Conservation (phyloP, 2,329 filamentous ascomycete species). For the Saccharata proteae region DNA sequence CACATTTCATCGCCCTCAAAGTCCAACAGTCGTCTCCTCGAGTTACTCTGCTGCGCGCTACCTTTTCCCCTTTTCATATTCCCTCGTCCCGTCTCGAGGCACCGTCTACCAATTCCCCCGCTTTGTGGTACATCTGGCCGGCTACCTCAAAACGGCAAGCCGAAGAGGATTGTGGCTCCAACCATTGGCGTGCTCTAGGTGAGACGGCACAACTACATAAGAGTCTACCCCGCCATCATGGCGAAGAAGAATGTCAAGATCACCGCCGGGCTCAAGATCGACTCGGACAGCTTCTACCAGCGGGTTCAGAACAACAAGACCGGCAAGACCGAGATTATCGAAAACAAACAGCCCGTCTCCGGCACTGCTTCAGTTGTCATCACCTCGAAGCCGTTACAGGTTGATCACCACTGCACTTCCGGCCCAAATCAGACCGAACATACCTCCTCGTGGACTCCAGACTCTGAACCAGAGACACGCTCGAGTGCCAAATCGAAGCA, state of each 20-base stretch:
- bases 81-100: too few species aligned
- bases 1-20: too few species aligned
- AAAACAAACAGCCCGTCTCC: slow-evolving; percentile 21
- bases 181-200: too few species aligned
- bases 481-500: slow-evolving; percentile 5
- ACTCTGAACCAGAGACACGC: slow-evolving; percentile 5
- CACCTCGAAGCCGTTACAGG: slow-evolving; percentile 25
- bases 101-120: too few species aligned
- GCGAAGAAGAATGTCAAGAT: slow-evolving; percentile 9
- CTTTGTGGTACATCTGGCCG: too few species aligned
- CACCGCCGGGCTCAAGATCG: slow-evolving; percentile 7
- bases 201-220: too few species aligned
- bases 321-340: slow-evolving; percentile 22
- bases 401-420: slow-evolving; percentile 7
- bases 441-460: slow-evolving; percentile 6
- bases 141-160: too few species aligned
- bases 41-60: too few species aligned
- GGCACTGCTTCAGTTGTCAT: slow-evolving; percentile 21
- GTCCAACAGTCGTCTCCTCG: too few species aligned
- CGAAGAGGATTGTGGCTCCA: too few species aligned
- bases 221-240: slow-evolving; percentile 7
- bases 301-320: slow-evolving; percentile 6
- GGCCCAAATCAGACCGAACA: slow-evolving; percentile 8
- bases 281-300: slow-evolving; percentile 7
- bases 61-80: too few species aligned